Percentiles rank a stretch among this genome's conserved stretches.
Conservation (phyloP, 345 rosid genomes). For the Gossypium anomalum region DNA sequence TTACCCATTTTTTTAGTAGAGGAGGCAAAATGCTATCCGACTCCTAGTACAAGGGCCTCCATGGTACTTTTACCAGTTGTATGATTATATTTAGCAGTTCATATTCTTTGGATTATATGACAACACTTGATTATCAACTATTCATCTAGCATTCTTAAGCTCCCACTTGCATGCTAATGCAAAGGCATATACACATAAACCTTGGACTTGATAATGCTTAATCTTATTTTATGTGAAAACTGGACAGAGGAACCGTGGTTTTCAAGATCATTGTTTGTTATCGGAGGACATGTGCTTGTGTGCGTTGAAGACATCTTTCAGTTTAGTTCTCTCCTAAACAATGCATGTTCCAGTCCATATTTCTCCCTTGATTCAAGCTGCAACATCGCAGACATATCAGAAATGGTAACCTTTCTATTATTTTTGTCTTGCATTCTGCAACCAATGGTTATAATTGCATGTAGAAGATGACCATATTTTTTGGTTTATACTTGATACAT, state of each 20-base stretch:
- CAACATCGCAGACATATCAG: slow-evolving; percentile 47
- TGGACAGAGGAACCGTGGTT: slow-evolving; percentile 68
- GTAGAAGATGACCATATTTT: background rate
- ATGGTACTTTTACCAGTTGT: background rate
- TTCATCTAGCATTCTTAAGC: background rate
- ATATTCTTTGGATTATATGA: background rate
- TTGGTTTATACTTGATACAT: background rate
- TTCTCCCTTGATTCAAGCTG: slow-evolving; percentile 56
- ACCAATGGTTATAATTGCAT: background rate
- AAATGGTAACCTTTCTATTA: slow-evolving; percentile 45
- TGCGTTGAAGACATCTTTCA: slow-evolving; percentile 72
- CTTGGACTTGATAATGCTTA: background rate
- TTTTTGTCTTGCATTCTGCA: background rate
- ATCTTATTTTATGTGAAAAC: slow-evolving; percentile 11
- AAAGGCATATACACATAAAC: background rate
- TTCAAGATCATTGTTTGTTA: slow-evolving; percentile 69
- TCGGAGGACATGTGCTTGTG: slow-evolving; percentile 51
- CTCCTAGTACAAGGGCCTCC: no score
- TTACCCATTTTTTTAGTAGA: no score
- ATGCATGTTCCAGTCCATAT: slow-evolving; percentile 50
- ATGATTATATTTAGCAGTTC: background rate
- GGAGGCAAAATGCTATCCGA: no score
- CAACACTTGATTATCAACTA: background rate
- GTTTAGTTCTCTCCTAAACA: slow-evolving; percentile 44
- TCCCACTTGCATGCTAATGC: background rate